Evolutionary conservation across 768 basidiomycete genomes (phyloP), one percentile per base, ranked within the genome.

Genomic region (Trametes meyenii): DNA sequence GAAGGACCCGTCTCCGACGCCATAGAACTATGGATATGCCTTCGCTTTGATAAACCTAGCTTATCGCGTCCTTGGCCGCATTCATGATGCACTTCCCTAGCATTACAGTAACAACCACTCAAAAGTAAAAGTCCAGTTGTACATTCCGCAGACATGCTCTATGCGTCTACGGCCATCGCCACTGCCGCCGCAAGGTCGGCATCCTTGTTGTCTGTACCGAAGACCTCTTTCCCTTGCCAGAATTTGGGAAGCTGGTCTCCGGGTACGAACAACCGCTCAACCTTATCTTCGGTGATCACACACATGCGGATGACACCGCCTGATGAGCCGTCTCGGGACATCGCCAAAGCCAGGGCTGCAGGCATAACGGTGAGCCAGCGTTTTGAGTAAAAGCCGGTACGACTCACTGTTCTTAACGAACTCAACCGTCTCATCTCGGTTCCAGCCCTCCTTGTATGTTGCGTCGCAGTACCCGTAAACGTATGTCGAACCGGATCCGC

Each of bases 391-490:
- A 59, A 36, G 8, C 17, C 6, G 16, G 7, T 14, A 43, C 50
- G 48, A 83, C 92, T 60, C 71, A 97, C 96, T 94, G 77, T 98
- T 97, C 78, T 86, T 91, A 61, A 98, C 96, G 71, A 99, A 98
- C 39, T 96, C 81, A 58, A 99, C 77, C 0, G 95, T 97, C 77
- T 98, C 86, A 40, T 94, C 92, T 67, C 83, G 83, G 7, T 84
- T 86, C 95, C 93, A 96, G 16, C 91, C 93, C 29, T 98, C 96
- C 75, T 87, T 78, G 73, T 90, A 99, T 26, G 95, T 98, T n/a
- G 97, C 94, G 74, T 99, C 97, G 69, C 97, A 98, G 77, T 98
- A 98, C 54, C 96, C 97, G 71, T 98, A 99, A 12, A 98, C 94
- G 72, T 98, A 99, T 8, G 95, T 94, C 39, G 95, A 97, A 8